Evolutionary conservation across 208 protist species (phyloP).

Genomic region (Porcisia deanei): DNA sequence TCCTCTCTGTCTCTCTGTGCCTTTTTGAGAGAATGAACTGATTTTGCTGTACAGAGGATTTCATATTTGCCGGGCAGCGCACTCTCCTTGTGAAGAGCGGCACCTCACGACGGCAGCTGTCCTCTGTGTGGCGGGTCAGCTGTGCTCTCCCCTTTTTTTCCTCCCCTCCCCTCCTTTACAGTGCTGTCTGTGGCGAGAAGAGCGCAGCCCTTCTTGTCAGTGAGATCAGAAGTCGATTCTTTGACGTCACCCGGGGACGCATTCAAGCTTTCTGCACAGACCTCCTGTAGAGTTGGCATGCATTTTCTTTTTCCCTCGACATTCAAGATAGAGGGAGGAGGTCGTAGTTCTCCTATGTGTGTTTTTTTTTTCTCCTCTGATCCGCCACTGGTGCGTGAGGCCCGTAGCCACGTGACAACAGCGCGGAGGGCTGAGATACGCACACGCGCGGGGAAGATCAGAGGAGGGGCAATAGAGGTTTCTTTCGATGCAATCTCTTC

Average conservation of each 20-base stretch:
- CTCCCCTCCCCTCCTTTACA: not conserved
- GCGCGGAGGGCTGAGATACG: not conserved
- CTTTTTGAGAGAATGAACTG: not conserved
- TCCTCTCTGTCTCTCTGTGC: too few species aligned
- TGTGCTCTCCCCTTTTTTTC: not conserved
- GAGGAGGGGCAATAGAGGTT: not conserved
- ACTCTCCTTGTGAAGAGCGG: not conserved
- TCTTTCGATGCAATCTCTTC: not conserved
- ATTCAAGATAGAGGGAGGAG: too few species aligned
- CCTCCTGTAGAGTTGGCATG: too few species aligned
- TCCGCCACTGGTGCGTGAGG: not conserved
- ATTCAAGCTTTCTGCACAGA: too few species aligned
- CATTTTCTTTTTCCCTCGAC: too few species aligned
- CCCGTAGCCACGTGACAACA: not conserved
- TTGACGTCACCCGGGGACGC: too few species aligned
- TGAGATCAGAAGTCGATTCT: too few species aligned
- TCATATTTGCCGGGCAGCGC: not conserved
- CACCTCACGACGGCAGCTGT: not conserved
- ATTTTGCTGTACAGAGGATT: not conserved
- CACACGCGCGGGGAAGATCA: not conserved
- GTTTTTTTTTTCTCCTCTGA: too few species aligned
- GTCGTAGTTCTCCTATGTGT: too few species aligned
- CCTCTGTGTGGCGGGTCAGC: not conserved
- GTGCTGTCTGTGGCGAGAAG: not conserved
- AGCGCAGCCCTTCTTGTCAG: too few species aligned